phyloP scores from a whole-genome alignment of 2,329 filamentous ascomycete species.

The Penicillium vulpinum region DNA sequence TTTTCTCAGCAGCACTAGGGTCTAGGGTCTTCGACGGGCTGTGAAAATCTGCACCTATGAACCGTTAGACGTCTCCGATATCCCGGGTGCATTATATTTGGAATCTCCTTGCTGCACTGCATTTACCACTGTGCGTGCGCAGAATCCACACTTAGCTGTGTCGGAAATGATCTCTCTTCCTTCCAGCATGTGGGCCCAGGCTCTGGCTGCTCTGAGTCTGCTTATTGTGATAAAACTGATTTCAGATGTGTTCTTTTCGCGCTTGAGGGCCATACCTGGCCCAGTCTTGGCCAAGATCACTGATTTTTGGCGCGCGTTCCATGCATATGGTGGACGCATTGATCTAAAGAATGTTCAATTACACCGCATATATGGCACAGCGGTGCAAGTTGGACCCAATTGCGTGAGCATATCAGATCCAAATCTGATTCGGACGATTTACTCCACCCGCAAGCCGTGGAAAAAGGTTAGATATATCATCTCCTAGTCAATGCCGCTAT shows the following conservation, averaged over 20 bases:
- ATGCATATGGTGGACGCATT: constrained; percentile 14
- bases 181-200: constrained; percentile 10
- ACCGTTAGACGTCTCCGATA: background rate
- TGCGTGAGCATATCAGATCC: constrained; percentile 43
- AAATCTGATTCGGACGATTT: constrained; percentile 40
- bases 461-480: constrained; percentile 14
- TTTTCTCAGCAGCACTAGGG: background rate
- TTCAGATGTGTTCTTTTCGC: constrained; percentile 13
- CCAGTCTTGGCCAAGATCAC: constrained; percentile 18
- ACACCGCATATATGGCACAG: constrained; percentile 42
- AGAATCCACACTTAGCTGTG: constrained; percentile 1
- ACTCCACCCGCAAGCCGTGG: constrained; percentile 27
- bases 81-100: no score
- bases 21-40: background rate
- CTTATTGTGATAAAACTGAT: constrained; percentile 12
- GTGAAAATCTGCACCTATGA: background rate
- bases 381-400: constrained; percentile 44
- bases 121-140: background rate
- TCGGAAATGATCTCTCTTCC: constrained; percentile 1
- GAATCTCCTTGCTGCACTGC: background rate
- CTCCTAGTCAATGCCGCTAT: background rate
- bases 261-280: constrained; percentile 15
- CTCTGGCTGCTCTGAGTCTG: constrained; percentile 7
- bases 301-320: constrained; percentile 16
- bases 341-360: constrained; percentile 27